These are phyloP conservation scores for Tympanopsis confertula DNA, from an alignment of 2,329 filamentous ascomycete species.

Conservation along the genomic window DNA sequence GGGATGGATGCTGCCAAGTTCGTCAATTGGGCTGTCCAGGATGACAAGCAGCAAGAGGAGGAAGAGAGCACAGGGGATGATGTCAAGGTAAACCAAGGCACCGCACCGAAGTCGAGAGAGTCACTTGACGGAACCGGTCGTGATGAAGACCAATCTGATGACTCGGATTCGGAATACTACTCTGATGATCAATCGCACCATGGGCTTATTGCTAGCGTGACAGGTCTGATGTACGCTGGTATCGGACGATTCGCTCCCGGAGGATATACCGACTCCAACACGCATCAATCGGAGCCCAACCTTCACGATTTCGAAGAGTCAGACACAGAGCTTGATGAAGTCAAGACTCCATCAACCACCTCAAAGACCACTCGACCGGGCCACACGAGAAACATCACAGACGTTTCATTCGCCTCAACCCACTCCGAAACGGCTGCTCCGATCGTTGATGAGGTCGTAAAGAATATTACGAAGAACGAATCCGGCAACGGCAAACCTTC, in stretches of 20 bases:
- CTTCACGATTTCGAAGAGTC: too few species aligned
- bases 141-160: not conserved
- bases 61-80: conserved; percentile 15
- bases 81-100: conserved; percentile 8
- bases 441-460: too few species aligned
- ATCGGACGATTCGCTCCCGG: conserved; percentile 1
- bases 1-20: conserved; percentile 57
- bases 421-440: too few species aligned
- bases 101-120: conserved; percentile 4
- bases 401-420: too few species aligned
- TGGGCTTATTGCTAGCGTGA: conserved; percentile 3
- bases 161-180: not conserved
- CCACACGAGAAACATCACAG: too few species aligned
- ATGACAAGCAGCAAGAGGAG: conserved; percentile 14
- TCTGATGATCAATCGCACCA: conserved; percentile 6
- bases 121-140: not conserved
- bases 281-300: too few species aligned
- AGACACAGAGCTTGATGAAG: too few species aligned
- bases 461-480: too few species aligned
- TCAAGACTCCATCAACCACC: too few species aligned
- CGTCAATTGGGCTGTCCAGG: conserved; percentile 51
- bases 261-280: not conserved
- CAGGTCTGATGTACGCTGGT: not conserved
- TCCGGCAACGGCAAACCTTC: too few species aligned
- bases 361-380: too few species aligned